These are phyloP conservation scores for Clitocybe nebularis DNA, from an alignment of 1,284 basidiomycete genomes.

Conservation along the genomic window DNA sequence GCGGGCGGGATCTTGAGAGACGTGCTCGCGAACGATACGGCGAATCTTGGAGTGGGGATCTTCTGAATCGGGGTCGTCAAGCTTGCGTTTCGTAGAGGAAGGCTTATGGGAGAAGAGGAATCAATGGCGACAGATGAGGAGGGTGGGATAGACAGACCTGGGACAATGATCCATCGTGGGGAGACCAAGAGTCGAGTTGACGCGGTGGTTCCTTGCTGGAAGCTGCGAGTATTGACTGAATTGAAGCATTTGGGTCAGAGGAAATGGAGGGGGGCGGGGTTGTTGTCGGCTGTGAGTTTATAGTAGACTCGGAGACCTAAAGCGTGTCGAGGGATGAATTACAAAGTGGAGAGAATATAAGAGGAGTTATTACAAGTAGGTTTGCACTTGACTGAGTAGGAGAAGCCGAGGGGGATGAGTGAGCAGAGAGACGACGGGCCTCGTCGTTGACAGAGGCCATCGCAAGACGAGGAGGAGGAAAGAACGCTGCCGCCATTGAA, in stretches of 20 bases:
- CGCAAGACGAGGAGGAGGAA: slow-evolving; percentile 41
- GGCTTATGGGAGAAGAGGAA: slow-evolving; percentile 14
- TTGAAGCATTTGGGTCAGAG: slow-evolving; percentile 52
- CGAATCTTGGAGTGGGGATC: slow-evolving; percentile 77
- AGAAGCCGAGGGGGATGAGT: slow-evolving; percentile 22
- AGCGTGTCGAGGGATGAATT: slow-evolving; percentile 25
- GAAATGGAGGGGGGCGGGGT: slow-evolving; percentile 29
- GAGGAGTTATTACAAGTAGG: slow-evolving; percentile 26
- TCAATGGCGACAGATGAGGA: slow-evolving; percentile 7
- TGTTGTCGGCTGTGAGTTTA: slow-evolving; percentile 25
- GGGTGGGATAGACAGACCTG: slow-evolving; percentile 25
- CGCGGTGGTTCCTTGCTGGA: slow-evolving; percentile 37
- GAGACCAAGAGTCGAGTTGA: slow-evolving; percentile 43
- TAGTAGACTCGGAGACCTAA: slow-evolving; percentile 30
- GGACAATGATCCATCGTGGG: slow-evolving; percentile 20
- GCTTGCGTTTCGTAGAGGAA: slow-evolving; percentile 62
- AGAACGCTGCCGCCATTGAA: slow-evolving; percentile 35
- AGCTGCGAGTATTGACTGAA: slow-evolving; percentile 60
- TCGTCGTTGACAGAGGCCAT: slow-evolving; percentile 27
- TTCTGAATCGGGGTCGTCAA: slow-evolving; percentile 62
- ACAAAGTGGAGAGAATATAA: slow-evolving; percentile 19
- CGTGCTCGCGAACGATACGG: slow-evolving; percentile 74
- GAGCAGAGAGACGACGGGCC: slow-evolving; percentile 17
- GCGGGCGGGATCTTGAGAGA: slow-evolving; percentile 65
- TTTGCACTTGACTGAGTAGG: slow-evolving; percentile 22